Conservation (phyloP, 139 green algal genomes). For the Closterium sp. region DNA sequence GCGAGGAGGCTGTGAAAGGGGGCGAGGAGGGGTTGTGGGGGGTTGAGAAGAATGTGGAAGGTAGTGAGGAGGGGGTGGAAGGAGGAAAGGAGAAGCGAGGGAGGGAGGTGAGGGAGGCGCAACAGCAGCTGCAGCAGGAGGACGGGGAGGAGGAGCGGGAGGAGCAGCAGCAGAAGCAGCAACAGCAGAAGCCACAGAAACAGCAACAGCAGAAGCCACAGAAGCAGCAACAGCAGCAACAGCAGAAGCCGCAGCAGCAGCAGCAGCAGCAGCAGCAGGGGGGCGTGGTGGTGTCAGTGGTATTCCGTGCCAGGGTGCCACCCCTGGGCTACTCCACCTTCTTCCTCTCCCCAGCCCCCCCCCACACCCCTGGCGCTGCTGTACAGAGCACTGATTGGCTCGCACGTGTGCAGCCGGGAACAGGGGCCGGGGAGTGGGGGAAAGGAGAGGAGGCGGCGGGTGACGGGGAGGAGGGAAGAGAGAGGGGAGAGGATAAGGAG, state of each 20-base stretch:
- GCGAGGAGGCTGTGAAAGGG: not conserved
- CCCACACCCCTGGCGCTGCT: not conserved
- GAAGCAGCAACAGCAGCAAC: too few species aligned
- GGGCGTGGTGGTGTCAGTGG: slow-evolving; percentile 1
- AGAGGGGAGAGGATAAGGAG: not conserved
- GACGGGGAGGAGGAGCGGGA: not conserved
- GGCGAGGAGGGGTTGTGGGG: too few species aligned
- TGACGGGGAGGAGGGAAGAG: not conserved
- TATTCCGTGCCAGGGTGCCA: slow-evolving; percentile 23
- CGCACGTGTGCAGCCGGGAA: not conserved
- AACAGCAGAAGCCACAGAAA: too few species aligned
- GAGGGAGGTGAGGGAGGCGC: not conserved
- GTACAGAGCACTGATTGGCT: not conserved
- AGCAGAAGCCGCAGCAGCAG: not conserved
- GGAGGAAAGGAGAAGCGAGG: not conserved
- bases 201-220: too few species aligned
- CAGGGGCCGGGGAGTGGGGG: not conserved
- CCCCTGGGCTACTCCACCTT: slow-evolving; percentile 44
- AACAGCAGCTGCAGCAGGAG: not conserved
- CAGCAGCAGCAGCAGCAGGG: not conserved
- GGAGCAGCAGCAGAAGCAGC: too few species aligned
- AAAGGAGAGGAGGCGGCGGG: not conserved
- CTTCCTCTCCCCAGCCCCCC: slow-evolving; percentile 21
- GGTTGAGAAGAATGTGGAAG: too few species aligned
- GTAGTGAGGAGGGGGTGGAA: not conserved